Base-by-base conservation (phyloP, 2,329 filamentous ascomycete genomes). In the Fonsecaea erecta region DNA sequence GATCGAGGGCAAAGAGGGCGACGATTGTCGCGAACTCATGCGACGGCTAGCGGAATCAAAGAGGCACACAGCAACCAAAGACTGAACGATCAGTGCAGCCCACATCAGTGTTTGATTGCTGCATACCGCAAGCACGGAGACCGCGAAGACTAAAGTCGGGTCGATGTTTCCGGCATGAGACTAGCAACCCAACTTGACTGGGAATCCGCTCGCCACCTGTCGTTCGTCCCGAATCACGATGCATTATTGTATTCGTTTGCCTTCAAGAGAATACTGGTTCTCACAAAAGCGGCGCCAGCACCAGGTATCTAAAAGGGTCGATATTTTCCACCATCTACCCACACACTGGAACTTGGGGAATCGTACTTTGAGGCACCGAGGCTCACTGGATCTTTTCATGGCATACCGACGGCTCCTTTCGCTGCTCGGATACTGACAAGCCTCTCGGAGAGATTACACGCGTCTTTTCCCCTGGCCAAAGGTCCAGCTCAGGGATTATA, bases 1-100 rank as follows among this genome's bases (percentile, higher is more conserved):
- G 81, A 88, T 93, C 76, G 93, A 96, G 80, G 90, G 90, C 12
- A 87, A 75, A 53, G 79, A 68, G 72, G 71, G 76, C 69, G 75
- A 85, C 65, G 80, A 82, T 52, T 81, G 80, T 68, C 83, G 78
- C 74, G 81, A 80, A 75, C 77, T 82, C 68, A 85, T 77, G 85
- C 88, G 78, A 79, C 80, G 69, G 86, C 74, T 93, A 73, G 82
- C 84, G 57, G 84, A 84, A 60, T 78, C 92, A 75, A 76, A 89
- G 70, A 65, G 52, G 24, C 64, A 60, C 16, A 53, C 59, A 1
- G 52, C 55, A 54, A 37, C 51, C n/a, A 64, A 58, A 11, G 59
- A 52, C 28, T 67, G 65, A 67, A 37, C 18, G 18, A 30, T 7
- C 24, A 46, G 8, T 18, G 48, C 60, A 34, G 56, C 53, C 30